Evolutionary conservation across 139 green algal genomes (phyloP).

Genomic region (Chlorella vulgaris): DNA sequence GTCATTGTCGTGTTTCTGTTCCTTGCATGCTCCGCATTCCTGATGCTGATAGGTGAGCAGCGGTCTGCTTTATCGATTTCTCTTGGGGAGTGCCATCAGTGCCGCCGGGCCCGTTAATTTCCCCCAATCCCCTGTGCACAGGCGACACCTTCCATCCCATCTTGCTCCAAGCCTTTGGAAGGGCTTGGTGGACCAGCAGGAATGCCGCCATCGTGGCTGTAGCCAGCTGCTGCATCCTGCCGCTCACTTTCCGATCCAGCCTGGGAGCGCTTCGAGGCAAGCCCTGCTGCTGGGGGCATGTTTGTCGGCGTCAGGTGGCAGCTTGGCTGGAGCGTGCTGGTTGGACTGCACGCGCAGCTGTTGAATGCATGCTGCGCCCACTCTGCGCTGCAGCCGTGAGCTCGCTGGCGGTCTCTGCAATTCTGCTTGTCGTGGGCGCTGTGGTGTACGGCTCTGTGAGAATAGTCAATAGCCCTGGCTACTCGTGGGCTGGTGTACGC

Average conservation of each 20-base stretch:
- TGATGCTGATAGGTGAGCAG: neutral
- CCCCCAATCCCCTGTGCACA: too few relatives aligned
- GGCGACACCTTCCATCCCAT: constrained; percentile 8
- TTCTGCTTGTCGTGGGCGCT: neutral
- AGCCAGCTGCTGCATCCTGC: neutral
- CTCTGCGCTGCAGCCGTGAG: neutral
- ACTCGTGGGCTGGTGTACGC: neutral
- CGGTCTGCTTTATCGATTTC: neutral
- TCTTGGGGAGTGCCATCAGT: too few relatives aligned
- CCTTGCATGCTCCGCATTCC: neutral
- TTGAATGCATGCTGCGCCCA: neutral
- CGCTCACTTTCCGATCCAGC: neutral
- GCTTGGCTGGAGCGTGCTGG: neutral
- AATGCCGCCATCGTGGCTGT: neutral
- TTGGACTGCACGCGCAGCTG: too few relatives aligned
- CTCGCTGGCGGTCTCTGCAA: neutral
- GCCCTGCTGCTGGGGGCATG: too few relatives aligned
- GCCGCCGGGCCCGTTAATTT: too few relatives aligned
- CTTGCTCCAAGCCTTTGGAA: neutral
- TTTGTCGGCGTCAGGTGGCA: too few relatives aligned
- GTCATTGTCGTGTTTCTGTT: neutral
- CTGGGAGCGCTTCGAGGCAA: neutral
- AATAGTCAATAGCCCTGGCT: neutral
- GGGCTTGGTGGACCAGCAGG: neutral
- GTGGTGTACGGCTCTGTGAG: neutral